Evolutionary conservation across 441 rosid genomes (phyloP), one percentile per base, ranked within the genome.

Genomic region (Arabidopsis lyrata): DNA sequence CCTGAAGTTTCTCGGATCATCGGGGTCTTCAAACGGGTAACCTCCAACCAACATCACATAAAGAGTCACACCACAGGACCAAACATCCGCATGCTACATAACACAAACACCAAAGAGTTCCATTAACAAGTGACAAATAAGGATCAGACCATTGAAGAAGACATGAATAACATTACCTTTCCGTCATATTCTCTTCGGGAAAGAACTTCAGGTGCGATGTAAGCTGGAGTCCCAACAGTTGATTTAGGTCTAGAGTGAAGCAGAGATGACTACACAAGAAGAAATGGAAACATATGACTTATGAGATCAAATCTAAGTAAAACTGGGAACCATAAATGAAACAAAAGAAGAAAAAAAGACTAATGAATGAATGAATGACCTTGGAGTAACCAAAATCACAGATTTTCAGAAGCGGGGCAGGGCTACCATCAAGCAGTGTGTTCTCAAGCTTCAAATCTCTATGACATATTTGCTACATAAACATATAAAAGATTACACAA

Each of bases 1-100:
- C 85, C 98, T 82, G 81, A 95, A 90, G 75, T 95, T 92, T 78
- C 83, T 88, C 20, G 98, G 96, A 75, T 95, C 99, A 34, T 82
- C 75, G 58, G 88, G 98, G 81, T 95, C 99, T 78, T 92, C 99
- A 77, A 95, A 95, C 50, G 99, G 99, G 81, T 95, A 95, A 64
- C 91, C 96, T 68, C 99, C 99, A 66, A 95, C 97, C 59, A 95
- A 82, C 99, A 95, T 95, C 44, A 95, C 97, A 65, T 95, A 95
- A 13, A 95, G 90, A 72, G 97, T 95, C 65, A 95, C 99, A 74
- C 99, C 97, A 76, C 99, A 95, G 6, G 99, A 95, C 99, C 99
- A 95, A 50, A 95, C 96, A 87, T 95, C 99, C 59, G 99, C 99
- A 78, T 88, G 63, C 99, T 95, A 75, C 56, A 83, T 54, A 39